phyloP scores from a whole-genome alignment of 1,284 basidiomycete species.

The Mycena sp. region DNA sequence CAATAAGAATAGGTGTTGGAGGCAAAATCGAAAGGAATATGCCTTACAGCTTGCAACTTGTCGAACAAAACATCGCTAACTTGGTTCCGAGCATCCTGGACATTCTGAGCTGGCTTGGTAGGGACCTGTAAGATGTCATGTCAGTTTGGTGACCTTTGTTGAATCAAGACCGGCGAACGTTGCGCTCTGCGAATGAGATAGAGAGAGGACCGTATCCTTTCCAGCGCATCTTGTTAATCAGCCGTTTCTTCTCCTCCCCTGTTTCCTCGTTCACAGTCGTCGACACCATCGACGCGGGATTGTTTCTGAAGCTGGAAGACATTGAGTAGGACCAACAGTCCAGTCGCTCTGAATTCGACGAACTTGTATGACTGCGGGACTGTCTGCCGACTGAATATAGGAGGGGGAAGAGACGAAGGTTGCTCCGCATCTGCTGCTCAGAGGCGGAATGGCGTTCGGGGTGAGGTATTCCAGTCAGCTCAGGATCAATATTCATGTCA shows the following conservation, averaged over 20 bases:
- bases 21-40: background rate
- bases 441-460: constrained; percentile 17
- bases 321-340: too few species aligned
- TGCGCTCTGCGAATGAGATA: constrained; percentile 71
- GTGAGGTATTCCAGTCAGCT: constrained; percentile 46
- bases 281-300: constrained; percentile 74
- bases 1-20: background rate
- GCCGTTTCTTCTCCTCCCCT: constrained; percentile 81
- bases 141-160: constrained; percentile 9
- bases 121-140: constrained; percentile 60
- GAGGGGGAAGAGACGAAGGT: constrained; percentile 81
- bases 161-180: constrained; percentile 48
- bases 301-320: constrained; percentile 79
- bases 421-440: constrained; percentile 51
- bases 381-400: constrained; percentile 82
- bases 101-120: constrained; percentile 64
- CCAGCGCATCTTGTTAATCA: constrained; percentile 84
- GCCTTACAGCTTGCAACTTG: constrained; percentile 61
- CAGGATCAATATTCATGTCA: constrained; percentile 49
- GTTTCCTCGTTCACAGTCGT: constrained; percentile 75
- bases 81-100: constrained; percentile 63
- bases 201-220: constrained; percentile 79
- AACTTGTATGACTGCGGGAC: constrained; percentile 85
- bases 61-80: constrained; percentile 69
- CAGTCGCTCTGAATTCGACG: constrained; percentile 28